Evolutionary conservation across 2,329 filamentous ascomycete species (phyloP).

Genomic region (Hypoxylon sp.): DNA sequence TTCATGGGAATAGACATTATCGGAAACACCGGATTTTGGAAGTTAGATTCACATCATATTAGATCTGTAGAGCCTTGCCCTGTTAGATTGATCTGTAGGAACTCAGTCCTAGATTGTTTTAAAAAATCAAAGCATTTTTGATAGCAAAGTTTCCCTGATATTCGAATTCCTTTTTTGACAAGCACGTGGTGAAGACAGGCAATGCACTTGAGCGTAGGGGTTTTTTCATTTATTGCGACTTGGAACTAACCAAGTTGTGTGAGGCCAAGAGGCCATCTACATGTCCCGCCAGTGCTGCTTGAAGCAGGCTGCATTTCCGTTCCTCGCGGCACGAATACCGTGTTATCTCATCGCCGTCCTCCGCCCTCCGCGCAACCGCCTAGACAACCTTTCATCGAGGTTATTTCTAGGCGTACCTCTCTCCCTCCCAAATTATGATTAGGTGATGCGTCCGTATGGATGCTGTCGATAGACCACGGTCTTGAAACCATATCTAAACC

Average conservation of each 20-base stretch:
- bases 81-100: background rate
- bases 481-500: slow-evolving; percentile 34
- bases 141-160: background rate
- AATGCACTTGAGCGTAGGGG: slow-evolving; percentile 19
- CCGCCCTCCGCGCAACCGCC: background rate
- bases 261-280: slow-evolving; percentile 27
- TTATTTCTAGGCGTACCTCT: slow-evolving; percentile 16
- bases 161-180: background rate
- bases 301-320: slow-evolving; percentile 13
- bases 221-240: slow-evolving; percentile 25
- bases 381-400: background rate
- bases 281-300: slow-evolving; percentile 16
- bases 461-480: slow-evolving; percentile 16
- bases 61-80: background rate
- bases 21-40: background rate
- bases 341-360: slow-evolving; percentile 25
- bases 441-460: slow-evolving; percentile 23
- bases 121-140: background rate
- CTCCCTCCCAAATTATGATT: slow-evolving; percentile 30
- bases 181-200: background rate
- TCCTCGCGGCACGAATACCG: slow-evolving; percentile 11
- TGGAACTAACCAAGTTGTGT: slow-evolving; percentile 23
- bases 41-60: background rate
- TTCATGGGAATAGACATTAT: slow-evolving; percentile 22
- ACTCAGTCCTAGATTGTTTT: background rate